Evolutionary conservation across 305 asterid genomes (phyloP).

Genomic region (Rubia peregrina): DNA sequence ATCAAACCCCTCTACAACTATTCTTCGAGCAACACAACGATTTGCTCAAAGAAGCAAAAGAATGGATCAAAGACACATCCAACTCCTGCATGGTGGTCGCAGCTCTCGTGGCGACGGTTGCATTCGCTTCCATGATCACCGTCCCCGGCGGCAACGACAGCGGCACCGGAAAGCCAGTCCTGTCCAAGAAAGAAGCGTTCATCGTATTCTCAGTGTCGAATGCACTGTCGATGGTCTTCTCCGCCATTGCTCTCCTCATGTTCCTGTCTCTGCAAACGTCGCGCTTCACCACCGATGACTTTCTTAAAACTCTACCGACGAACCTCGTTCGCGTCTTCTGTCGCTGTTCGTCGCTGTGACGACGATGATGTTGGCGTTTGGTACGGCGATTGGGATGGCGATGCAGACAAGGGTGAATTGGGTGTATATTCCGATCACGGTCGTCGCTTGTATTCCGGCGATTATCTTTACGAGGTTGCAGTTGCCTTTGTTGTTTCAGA

Average conservation of each 20-base stretch:
- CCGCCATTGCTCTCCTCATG: constrained; percentile 9
- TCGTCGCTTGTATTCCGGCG: constrained; percentile 1
- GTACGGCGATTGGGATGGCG: constrained; percentile 9
- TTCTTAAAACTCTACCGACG: constrained; percentile 11
- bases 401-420: neutral
- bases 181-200: constrained; percentile 9
- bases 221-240: constrained; percentile 4
- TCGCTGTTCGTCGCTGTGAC: constrained; percentile 12
- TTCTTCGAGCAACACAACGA: constrained; percentile 24
- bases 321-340: constrained; percentile 10
- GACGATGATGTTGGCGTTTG: constrained; percentile 18
- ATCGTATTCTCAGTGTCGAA: constrained; percentile 13
- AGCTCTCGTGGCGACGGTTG: constrained; percentile 31
- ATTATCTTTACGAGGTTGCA: constrained; percentile 2
- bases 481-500: neutral
- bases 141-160: constrained; percentile 28
- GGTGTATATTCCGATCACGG: constrained; percentile 3
- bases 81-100: constrained; percentile 33
- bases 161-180: constrained; percentile 15
- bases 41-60: constrained; percentile 17
- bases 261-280: constrained; percentile 24
- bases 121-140: constrained; percentile 34
- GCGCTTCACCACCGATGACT: constrained; percentile 16
- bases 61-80: constrained; percentile 34
- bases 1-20: constrained; percentile 21